These are phyloP conservation scores for Paecilomyces niveus DNA, from an alignment of 2,329 filamentous ascomycete species.

Conservation along the genomic window DNA sequence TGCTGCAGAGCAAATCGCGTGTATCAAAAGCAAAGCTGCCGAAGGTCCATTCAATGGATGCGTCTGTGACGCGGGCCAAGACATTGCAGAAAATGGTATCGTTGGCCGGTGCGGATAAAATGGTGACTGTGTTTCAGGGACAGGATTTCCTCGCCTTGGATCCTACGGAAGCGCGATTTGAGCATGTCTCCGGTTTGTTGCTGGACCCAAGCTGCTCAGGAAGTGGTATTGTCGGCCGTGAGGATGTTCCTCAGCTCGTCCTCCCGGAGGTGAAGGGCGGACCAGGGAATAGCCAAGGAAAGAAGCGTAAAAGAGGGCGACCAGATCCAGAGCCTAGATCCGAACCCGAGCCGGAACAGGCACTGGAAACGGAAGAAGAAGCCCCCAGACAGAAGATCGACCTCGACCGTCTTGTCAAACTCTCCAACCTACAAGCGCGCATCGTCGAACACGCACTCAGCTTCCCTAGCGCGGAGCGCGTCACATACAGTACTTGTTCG, in stretches of 20 bases:
- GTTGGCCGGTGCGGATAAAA: conserved; percentile 57
- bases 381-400: conserved; percentile 42
- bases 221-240: conserved; percentile 85
- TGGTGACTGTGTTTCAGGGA: conserved; percentile 62
- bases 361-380: conserved; percentile 30
- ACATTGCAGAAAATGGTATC: conserved; percentile 80
- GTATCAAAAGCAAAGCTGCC: conserved; percentile 18
- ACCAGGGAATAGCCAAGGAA: conserved; percentile 14
- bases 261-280: conserved; percentile 40
- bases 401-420: conserved; percentile 58
- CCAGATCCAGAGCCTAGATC: conserved; percentile 8
- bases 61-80: conserved; percentile 51
- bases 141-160: conserved; percentile 78
- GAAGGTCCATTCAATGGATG: conserved; percentile 47
- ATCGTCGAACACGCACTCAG: conserved; percentile 77
- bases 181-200: conserved; percentile 69
- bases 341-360: conserved; percentile 10
- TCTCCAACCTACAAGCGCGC: conserved; percentile 74
- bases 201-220: conserved; percentile 94
- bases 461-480: conserved; percentile 66
- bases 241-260: conserved; percentile 64
- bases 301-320: conserved; percentile 38
- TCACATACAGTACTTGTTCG: conserved; percentile 94
- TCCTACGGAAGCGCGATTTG: conserved; percentile 55
- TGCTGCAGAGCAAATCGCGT: conserved; percentile 43